Percentiles rank a stretch among this genome's conserved stretches.
Evolutionary conservation across 169 alveolate genomes (phyloP).

Genomic region (Plasmodium ovale): DNA sequence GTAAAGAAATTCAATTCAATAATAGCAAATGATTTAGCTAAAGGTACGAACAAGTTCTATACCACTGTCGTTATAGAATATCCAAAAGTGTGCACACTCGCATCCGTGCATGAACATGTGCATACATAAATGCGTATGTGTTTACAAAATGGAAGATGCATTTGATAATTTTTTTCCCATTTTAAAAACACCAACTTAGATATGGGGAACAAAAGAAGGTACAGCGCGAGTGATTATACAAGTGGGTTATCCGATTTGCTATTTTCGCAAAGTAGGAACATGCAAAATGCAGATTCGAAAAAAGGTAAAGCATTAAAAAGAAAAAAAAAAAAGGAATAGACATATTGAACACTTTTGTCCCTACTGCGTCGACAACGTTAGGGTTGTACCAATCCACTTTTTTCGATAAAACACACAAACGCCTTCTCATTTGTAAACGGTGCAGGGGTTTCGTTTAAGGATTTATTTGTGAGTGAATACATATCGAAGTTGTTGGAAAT

Average conservation of each 20-base stretch:
- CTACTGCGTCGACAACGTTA: background rate
- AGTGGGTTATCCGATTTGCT: constrained; percentile 29
- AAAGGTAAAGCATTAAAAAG: constrained; percentile 18
- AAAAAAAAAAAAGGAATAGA: constrained; percentile 13
- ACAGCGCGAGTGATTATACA: constrained; percentile 21
- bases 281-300: constrained; percentile 18
- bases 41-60: constrained; percentile 32
- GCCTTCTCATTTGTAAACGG: background rate
- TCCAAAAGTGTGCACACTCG: background rate
- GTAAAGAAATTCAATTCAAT: constrained; percentile 53
- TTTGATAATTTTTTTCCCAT: constrained; percentile 2
- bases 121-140: background rate
- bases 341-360: background rate
- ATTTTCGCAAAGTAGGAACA: constrained; percentile 19
- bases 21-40: constrained; percentile 55
- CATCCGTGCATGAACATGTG: background rate
- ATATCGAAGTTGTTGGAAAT: constrained; percentile 44
- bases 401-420: background rate
- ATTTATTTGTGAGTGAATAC: constrained; percentile 52
- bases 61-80: background rate
- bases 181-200: background rate
- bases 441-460: constrained; percentile 58
- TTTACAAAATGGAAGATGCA: no score
- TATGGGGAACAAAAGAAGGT: constrained; percentile 14
- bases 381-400: background rate